phyloP scores from a whole-genome alignment of 2,329 filamentous ascomycete genomes.

The Aaosphaeria pasadenensis region DNA sequence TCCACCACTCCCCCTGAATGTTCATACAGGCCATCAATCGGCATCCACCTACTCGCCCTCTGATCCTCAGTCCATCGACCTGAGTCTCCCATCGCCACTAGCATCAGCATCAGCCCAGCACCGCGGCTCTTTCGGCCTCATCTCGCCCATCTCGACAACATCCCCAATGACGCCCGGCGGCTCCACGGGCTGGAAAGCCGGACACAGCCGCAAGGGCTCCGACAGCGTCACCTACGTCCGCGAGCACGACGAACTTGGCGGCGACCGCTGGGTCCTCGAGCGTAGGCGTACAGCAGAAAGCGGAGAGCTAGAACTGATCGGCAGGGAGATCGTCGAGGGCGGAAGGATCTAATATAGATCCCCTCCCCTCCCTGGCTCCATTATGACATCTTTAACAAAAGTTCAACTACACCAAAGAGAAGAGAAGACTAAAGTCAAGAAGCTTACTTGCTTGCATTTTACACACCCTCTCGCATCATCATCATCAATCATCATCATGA shows the following conservation, averaged over 20 bases:
- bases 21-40: conserved; percentile 13
- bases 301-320: conserved; percentile 64
- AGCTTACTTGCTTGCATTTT: background rate
- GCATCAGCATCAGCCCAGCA: conserved; percentile 12
- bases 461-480: background rate
- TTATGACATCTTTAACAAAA: background rate
- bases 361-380: too few species aligned
- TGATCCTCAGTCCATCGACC: conserved; percentile 11
- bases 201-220: conserved; percentile 41
- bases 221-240: conserved; percentile 68
- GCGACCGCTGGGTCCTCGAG: conserved; percentile 66
- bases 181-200: conserved; percentile 19
- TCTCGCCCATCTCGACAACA: conserved; percentile 30
- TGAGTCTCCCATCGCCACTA: conserved; percentile 11
- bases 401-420: background rate
- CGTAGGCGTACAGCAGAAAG: conserved; percentile 63
- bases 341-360: conserved; percentile 29
- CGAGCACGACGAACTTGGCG: conserved; percentile 59
- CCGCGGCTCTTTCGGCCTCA: conserved; percentile 27
- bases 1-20: conserved; percentile 16
- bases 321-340: conserved; percentile 61
- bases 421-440: background rate
- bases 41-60: background rate
- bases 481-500: background rate
- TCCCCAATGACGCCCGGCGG: conserved; percentile 30